Percentiles rank a stretch among this genome's conserved stretches.
These are phyloP conservation scores for Pseudogymnoascus sp. DNA, from an alignment of 2,329 filamentous ascomycete species.

Conservation along the genomic window DNA sequence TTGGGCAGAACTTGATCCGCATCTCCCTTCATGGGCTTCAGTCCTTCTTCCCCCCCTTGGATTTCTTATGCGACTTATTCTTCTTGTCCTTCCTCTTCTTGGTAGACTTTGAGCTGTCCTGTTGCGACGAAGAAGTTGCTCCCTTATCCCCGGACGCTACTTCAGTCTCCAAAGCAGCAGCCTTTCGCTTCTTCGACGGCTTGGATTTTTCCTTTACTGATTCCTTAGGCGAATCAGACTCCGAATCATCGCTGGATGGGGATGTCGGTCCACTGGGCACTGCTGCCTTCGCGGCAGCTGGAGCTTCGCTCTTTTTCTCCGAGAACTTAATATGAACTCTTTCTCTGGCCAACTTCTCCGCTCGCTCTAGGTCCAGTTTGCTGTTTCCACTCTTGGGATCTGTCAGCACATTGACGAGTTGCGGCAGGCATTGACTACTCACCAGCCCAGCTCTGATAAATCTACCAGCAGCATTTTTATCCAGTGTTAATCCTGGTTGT, in stretches of 20 bases:
- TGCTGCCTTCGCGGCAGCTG: not conserved
- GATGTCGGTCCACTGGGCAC: not conserved
- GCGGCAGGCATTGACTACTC: slow-evolving; percentile 24
- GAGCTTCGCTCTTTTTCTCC: slow-evolving; percentile 21
- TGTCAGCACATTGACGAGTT: slow-evolving; percentile 12
- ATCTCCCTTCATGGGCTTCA: not conserved
- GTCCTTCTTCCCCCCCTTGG: slow-evolving; percentile 25
- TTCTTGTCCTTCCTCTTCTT: slow-evolving; percentile 26
- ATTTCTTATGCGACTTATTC: slow-evolving; percentile 23
- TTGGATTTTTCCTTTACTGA: slow-evolving; percentile 9
- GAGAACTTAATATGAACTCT: slow-evolving; percentile 39
- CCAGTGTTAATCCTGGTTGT: slow-evolving; percentile 47
- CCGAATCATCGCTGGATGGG: not conserved
- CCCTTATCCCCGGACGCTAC: slow-evolving; percentile 3
- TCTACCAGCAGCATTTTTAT: slow-evolving; percentile 70
- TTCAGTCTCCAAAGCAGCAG: slow-evolving; percentile 11
- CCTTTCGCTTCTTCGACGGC: slow-evolving; percentile 19
- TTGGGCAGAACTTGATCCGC: not conserved
- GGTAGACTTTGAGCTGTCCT: slow-evolving; percentile 10
- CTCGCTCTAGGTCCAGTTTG: slow-evolving; percentile 40
- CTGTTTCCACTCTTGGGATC: slow-evolving; percentile 33
- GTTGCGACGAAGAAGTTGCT: slow-evolving; percentile 13
- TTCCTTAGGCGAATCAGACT: not conserved
- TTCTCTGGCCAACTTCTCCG: slow-evolving; percentile 41
- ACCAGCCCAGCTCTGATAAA: slow-evolving; percentile 78